Percentiles rank a stretch among this genome's conserved stretches.
These are phyloP conservation scores for Eremothecium sinecaudum DNA, from an alignment of 1,139 yeast species.

Conservation along the genomic window DNA sequence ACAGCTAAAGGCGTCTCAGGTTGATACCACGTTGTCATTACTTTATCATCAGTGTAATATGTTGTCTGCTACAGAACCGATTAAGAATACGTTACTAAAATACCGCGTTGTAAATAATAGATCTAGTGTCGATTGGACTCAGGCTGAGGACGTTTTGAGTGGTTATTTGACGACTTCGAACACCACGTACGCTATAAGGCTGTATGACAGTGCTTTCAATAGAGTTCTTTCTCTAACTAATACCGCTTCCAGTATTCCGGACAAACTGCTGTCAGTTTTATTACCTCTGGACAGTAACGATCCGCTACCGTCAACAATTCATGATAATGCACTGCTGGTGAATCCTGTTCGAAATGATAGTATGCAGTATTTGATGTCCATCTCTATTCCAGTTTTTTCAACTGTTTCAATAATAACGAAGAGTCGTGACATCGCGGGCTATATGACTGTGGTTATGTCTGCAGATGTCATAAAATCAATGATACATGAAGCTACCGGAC, in stretches of 20 bases:
- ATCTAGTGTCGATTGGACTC: slow-evolving; percentile 40
- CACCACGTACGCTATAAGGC: slow-evolving; percentile 52
- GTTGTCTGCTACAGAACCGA: slow-evolving; percentile 52
- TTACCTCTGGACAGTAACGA: slow-evolving; percentile 43
- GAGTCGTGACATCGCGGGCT: slow-evolving; percentile 58
- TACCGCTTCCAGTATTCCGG: slow-evolving; percentile 33
- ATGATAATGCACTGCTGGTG: slow-evolving; percentile 39
- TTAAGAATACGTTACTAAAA: slow-evolving; percentile 51
- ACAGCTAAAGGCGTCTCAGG: slow-evolving; percentile 70
- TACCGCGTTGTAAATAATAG: slow-evolving; percentile 69
- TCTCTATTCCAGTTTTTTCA: slow-evolving; percentile 55
- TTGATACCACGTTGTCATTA: slow-evolving; percentile 55
- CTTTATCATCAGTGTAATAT: slow-evolving; percentile 63
- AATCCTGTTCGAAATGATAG: slow-evolving; percentile 46
- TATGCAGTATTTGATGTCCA: slow-evolving; percentile 32
- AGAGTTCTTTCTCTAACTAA: slow-evolving; percentile 35
- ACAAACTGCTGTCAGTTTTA: slow-evolving; percentile 30
- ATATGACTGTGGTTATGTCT: slow-evolving; percentile 53
- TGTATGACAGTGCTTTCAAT: slow-evolving; percentile 49
- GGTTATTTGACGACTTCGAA: slow-evolving; percentile 58
- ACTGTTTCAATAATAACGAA: slow-evolving; percentile 60
- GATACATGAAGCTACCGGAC: slow-evolving; percentile 40
- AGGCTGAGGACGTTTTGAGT: slow-evolving; percentile 36
- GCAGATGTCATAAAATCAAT: slow-evolving; percentile 47
- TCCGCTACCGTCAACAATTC: slow-evolving; percentile 39